Evolutionary conservation across 169 alveolate genomes (phyloP).

Genomic region (Theileria parva): DNA sequence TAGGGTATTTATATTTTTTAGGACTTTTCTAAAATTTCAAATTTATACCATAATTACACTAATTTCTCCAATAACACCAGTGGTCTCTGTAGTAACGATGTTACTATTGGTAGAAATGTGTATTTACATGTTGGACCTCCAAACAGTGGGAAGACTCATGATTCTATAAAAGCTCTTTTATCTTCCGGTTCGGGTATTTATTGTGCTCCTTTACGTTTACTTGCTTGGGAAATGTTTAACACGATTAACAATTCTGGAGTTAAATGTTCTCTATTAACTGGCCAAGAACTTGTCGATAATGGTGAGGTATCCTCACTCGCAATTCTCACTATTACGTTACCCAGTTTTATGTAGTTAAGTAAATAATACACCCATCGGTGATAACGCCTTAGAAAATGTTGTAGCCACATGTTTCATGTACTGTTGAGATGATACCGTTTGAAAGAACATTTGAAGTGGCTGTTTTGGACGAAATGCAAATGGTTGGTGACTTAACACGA

Average conservation of each 20-base stretch:
- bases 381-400: slow-evolving; percentile 37
- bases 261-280: slow-evolving; percentile 83
- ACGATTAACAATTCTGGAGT: slow-evolving; percentile 72
- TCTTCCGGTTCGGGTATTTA: slow-evolving; percentile 85
- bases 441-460: slow-evolving; percentile 82
- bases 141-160: slow-evolving; percentile 90
- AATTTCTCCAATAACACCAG: too few species aligned
- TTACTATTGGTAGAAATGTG: slow-evolving; percentile 71
- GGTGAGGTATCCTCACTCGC: slow-evolving; percentile 11
- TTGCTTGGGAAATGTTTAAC: slow-evolving; percentile 89
- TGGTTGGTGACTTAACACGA: slow-evolving; percentile 83
- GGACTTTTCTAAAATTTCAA: slow-evolving; percentile 1
- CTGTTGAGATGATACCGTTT: slow-evolving; percentile 86
- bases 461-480: slow-evolving; percentile 90
- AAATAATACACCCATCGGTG: too few species aligned
- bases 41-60: neutral
- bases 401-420: slow-evolving; percentile 86
- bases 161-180: slow-evolving; percentile 79
- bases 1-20: too few species aligned
- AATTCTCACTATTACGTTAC: slow-evolving; percentile 1
- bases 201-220: slow-evolving; percentile 89
- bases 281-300: slow-evolving; percentile 79
- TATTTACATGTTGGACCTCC: slow-evolving; percentile 90
- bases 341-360: too few species aligned
- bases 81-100: too few species aligned